Percentiles rank a stretch among this genome's conserved stretches.
Evolutionary conservation across 352 stramenopile species (phyloP).

Genomic region (Phytophthora syringae): DNA sequence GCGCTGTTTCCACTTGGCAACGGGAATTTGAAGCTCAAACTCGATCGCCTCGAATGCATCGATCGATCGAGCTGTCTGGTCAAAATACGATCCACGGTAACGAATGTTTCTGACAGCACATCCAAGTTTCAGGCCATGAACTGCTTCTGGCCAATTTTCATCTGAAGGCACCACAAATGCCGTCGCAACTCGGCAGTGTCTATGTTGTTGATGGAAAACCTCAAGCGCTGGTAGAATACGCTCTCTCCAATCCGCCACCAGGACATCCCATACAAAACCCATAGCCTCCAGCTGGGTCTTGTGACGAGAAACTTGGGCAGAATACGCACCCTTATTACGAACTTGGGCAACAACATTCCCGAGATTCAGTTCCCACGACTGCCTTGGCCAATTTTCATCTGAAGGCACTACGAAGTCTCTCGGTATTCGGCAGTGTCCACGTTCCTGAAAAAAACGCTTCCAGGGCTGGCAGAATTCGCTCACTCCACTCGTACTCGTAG

Average conservation of each 20-base stretch:
- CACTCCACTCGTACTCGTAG: constrained; percentile 54
- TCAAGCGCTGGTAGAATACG: too few relatives aligned
- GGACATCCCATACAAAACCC: constrained; percentile 38
- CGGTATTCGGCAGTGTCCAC: constrained; percentile 36
- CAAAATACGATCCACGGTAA: background rate
- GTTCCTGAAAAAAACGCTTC: background rate
- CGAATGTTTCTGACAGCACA: constrained; percentile 21
- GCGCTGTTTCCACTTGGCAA: too few relatives aligned
- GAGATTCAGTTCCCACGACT: constrained; percentile 33
- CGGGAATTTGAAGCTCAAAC: background rate
- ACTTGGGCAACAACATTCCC: constrained; percentile 40
- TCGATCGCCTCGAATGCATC: constrained; percentile 3
- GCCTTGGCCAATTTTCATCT: constrained; percentile 34
- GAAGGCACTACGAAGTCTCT: constrained; percentile 46
- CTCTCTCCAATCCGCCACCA: too few relatives aligned
- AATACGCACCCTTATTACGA: constrained; percentile 17
- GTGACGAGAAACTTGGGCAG: too few relatives aligned
- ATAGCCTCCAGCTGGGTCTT: background rate
- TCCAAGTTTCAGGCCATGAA: background rate
- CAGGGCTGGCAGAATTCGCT: too few relatives aligned
- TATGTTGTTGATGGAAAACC: background rate
- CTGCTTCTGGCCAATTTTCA: constrained; percentile 44
- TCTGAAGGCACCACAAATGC: too few relatives aligned
- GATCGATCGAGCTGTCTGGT: background rate
- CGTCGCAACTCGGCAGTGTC: constrained; percentile 32